Conservation (phyloP, 306 rosid species). For the Canavalia gladiata region DNA sequence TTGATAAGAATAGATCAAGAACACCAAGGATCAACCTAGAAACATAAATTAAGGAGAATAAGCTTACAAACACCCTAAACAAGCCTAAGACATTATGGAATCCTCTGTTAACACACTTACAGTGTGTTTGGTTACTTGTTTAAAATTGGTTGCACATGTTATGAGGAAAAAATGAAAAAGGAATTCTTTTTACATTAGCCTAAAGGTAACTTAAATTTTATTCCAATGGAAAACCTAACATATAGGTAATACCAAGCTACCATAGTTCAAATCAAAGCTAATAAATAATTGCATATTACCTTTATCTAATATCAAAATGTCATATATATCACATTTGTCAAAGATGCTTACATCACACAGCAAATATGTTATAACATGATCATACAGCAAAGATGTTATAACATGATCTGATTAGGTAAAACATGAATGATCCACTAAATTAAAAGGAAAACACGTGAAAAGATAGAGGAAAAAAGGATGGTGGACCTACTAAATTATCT, state of each 20-base stretch:
- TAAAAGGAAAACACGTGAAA: neutral
- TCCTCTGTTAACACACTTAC: slow-evolving; percentile 17
- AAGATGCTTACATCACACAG: neutral
- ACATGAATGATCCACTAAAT: neutral
- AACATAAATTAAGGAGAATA: slow-evolving; percentile 7
- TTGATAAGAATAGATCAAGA: slow-evolving; percentile 12
- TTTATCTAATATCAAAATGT: neutral
- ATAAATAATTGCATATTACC: neutral
- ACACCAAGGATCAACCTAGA: slow-evolving; percentile 28
- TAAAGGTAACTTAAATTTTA: too few species aligned
- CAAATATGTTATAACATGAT: neutral
- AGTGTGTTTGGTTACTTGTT: too few species aligned
- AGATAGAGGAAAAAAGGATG: neutral
- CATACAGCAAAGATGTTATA: neutral
- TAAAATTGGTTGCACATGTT: too few species aligned
- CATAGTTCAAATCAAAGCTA: slow-evolving; percentile 5
- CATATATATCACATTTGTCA: neutral
- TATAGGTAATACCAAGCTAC: neutral
- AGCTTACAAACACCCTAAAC: slow-evolving; percentile 6
- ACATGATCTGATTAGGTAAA: neutral
- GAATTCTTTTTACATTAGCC: too few species aligned
- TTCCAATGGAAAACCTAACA: too few species aligned
- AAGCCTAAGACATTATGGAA: neutral
- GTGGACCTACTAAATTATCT: slow-evolving; percentile 92
- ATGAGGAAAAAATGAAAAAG: too few species aligned